Evolutionary conservation across 371 early-diverging fungal species (phyloP).

Genomic region (Rhizopus arrhizus): DNA sequence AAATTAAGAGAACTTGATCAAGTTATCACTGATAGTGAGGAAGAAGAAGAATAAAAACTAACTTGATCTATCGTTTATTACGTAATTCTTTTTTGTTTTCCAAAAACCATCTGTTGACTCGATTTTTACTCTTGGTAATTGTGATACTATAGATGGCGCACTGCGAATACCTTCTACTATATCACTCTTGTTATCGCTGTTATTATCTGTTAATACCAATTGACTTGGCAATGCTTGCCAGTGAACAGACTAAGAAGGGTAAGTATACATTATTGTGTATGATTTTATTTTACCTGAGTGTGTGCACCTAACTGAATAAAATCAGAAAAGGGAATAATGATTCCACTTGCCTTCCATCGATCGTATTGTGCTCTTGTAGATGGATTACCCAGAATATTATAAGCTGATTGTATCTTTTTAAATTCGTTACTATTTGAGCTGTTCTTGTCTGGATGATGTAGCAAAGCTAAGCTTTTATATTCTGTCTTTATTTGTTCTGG

Average conservation of each 20-base stretch:
- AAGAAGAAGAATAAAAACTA: conserved; percentile 44
- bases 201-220: conserved; percentile 18
- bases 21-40: conserved; percentile 64
- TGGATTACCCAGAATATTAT: conserved; percentile 35
- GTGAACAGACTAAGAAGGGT: conserved; percentile 31
- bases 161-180: conserved; percentile 4
- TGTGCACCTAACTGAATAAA: conserved; percentile 31
- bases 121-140: conserved; percentile 21
- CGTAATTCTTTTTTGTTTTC: conserved; percentile 19
- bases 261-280: not conserved
- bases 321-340: conserved; percentile 38
- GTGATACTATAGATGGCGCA: conserved; percentile 9
- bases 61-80: conserved; percentile 2
- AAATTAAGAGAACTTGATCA: conserved; percentile 65
- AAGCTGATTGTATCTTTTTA: conserved; percentile 34
- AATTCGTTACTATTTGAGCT: conserved; percentile 7
- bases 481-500: conserved; percentile 33
- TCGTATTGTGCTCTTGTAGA: conserved; percentile 35
- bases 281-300: conserved; percentile 32
- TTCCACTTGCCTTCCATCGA: conserved; percentile 33
- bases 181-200: conserved; percentile 6
- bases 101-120: conserved; percentile 22
- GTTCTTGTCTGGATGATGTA: conserved; percentile 32
- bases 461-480: conserved; percentile 29
- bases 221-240: conserved; percentile 39